Evolutionary conservation across 108 stramenopile species (phyloP).

Genomic region (Skeletonema tropicum): DNA sequence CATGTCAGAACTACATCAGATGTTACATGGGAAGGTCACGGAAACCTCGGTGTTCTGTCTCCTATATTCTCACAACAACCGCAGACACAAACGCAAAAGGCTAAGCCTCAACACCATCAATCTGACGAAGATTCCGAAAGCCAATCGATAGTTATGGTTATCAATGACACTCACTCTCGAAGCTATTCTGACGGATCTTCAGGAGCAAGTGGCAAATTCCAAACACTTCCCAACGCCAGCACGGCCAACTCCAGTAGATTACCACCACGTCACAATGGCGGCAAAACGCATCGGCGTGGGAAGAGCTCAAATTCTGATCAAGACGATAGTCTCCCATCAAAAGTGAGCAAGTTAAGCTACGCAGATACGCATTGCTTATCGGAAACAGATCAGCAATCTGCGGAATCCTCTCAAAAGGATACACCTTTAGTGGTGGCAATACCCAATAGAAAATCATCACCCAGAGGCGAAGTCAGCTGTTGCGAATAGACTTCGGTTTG

Average conservation of each 20-base stretch:
- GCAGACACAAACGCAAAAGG: slow-evolving; percentile 1
- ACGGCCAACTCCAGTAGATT: slow-evolving; percentile 1
- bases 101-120: background rate
- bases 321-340: slow-evolving; percentile 13
- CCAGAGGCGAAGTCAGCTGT: background rate
- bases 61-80: background rate
- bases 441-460: slow-evolving; percentile 6
- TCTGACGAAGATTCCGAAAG: slow-evolving; percentile 4
- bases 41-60: background rate
- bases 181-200: slow-evolving; percentile 20
- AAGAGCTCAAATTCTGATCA: slow-evolving; percentile 6
- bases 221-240: background rate
- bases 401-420: slow-evolving; percentile 14
- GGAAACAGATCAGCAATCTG: slow-evolving; percentile 4
- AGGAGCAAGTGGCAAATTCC: background rate
- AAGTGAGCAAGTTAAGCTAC: slow-evolving; percentile 32
- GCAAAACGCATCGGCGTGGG: slow-evolving; percentile 11
- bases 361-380: slow-evolving; percentile 26
- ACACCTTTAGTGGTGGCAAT: slow-evolving; percentile 28
- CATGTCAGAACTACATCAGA: slow-evolving; percentile 17
- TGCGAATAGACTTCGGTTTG: slow-evolving; percentile 1
- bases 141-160: background rate
- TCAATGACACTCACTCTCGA: slow-evolving; percentile 1
- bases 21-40: slow-evolving; percentile 11
- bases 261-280: slow-evolving; percentile 10